A percentile compares a stretch with the other conserved stretches of the same genome.
These are phyloP conservation scores for Clitopilus hobsonii DNA, from an alignment of 768 basidiomycete species.

Conservation along the genomic window DNA sequence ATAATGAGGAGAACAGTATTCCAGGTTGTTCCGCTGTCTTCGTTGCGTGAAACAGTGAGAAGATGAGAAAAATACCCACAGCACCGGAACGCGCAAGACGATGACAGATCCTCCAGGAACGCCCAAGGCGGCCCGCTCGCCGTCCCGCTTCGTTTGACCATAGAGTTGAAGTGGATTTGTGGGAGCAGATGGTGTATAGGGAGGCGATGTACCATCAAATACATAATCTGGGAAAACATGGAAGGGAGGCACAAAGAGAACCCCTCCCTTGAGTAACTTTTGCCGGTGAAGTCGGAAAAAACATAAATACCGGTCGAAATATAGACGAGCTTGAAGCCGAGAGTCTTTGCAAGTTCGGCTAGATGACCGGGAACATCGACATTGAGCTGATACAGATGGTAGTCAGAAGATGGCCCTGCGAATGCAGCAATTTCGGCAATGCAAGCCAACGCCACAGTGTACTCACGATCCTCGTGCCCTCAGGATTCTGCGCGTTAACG, in stretches of 20 bases:
- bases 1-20: not conserved
- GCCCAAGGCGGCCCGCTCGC: slow-evolving; percentile 73
- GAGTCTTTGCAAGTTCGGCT: slow-evolving; percentile 55
- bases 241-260: slow-evolving; percentile 2
- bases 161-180: slow-evolving; percentile 90
- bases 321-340: slow-evolving; percentile 74
- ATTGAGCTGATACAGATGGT: slow-evolving; percentile 61
- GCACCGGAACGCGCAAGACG: slow-evolving; percentile 84
- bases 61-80: slow-evolving; percentile 44
- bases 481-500: slow-evolving; percentile 50
- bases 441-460: not conserved
- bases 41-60: slow-evolving; percentile 1
- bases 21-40: not conserved
- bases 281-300: not conserved
- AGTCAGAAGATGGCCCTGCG: not conserved
- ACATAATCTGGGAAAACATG: slow-evolving; percentile 71
- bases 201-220: slow-evolving; percentile 90
- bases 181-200: slow-evolving; percentile 69
- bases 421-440: too few species aligned
- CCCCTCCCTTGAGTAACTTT: not conserved
- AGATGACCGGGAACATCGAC: slow-evolving; percentile 70
- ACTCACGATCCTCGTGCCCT: slow-evolving; percentile 55
- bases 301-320: slow-evolving; percentile 74
- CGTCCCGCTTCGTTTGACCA: slow-evolving; percentile 81
- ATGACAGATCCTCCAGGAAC: slow-evolving; percentile 53